These are phyloP conservation scores for Blastomyces emzantsi DNA, from an alignment of 2,329 filamentous ascomycete species.

Conservation along the genomic window DNA sequence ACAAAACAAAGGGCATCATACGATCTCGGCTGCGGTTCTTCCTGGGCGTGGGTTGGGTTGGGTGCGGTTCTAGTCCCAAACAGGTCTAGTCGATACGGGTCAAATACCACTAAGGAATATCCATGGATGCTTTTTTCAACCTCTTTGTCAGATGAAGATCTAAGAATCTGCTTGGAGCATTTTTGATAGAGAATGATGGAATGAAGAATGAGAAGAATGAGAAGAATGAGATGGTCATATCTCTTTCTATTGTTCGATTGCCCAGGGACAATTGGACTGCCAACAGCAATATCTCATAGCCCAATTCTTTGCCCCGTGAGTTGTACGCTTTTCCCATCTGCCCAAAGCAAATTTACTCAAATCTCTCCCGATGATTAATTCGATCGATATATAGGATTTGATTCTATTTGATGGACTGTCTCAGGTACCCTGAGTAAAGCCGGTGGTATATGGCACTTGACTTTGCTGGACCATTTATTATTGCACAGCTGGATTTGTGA, in stretches of 20 bases:
- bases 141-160: background rate
- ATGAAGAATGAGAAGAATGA: too few species aligned
- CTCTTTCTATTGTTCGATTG: background rate
- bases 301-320: too few species aligned
- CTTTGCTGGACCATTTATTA: background rate
- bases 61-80: background rate
- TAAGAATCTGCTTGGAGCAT: too few species aligned
- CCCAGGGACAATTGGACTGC: background rate
- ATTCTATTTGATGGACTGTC: background rate
- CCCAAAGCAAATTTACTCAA: too few species aligned
- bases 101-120: conserved; percentile 4
- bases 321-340: too few species aligned
- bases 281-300: background rate
- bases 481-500: background rate
- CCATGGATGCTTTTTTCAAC: background rate
- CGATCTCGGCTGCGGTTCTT: conserved; percentile 2
- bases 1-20: background rate
- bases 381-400: too few species aligned
- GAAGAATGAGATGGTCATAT: too few species aligned
- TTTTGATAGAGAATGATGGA: too few species aligned
- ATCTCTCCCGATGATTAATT: too few species aligned
- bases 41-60: background rate
- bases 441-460: background rate
- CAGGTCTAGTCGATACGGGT: background rate
- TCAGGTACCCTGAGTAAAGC: background rate